Evolutionary conservation across 257 asterid genomes (phyloP).

Genomic region (Fraxinus anomala): DNA sequence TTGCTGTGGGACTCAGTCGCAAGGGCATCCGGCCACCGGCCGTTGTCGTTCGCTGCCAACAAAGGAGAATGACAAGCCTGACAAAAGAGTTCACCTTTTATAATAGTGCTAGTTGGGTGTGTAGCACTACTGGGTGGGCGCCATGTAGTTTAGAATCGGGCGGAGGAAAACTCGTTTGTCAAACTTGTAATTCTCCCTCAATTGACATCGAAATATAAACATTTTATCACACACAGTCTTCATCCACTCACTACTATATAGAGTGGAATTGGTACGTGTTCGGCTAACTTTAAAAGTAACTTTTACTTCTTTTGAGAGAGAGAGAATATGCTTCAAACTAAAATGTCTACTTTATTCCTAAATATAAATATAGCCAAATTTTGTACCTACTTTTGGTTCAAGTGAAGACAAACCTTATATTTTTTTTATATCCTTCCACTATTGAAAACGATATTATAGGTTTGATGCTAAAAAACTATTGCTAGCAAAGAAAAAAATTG

Average conservation of each 20-base stretch:
- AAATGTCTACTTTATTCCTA: too few relatives aligned
- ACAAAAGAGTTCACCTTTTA: conserved; percentile 1
- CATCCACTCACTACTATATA: not conserved
- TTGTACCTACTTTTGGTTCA: not conserved
- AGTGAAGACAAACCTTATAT: not conserved
- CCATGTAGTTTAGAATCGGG: not conserved
- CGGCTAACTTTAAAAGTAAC: not conserved
- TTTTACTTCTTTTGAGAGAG: not conserved
- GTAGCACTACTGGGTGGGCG: not conserved
- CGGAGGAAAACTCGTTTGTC: not conserved
- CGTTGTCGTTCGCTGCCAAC: not conserved
- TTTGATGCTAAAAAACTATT: too few relatives aligned
- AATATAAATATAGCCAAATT: too few relatives aligned
- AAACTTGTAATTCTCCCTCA: not conserved
- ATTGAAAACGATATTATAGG: too few relatives aligned
- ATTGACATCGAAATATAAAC: not conserved
- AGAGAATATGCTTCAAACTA: too few relatives aligned
- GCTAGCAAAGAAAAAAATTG: too few relatives aligned
- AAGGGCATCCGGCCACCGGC: not conserved
- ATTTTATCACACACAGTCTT: not conserved
- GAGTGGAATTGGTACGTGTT: too few relatives aligned
- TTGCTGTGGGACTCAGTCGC: not conserved
- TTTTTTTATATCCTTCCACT: too few relatives aligned
- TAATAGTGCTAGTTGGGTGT: not conserved
- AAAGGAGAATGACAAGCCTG: conserved; percentile 14